phyloP scores from a whole-genome alignment of 805 yeast genomes.

The Monosporozyma servazzii region DNA sequence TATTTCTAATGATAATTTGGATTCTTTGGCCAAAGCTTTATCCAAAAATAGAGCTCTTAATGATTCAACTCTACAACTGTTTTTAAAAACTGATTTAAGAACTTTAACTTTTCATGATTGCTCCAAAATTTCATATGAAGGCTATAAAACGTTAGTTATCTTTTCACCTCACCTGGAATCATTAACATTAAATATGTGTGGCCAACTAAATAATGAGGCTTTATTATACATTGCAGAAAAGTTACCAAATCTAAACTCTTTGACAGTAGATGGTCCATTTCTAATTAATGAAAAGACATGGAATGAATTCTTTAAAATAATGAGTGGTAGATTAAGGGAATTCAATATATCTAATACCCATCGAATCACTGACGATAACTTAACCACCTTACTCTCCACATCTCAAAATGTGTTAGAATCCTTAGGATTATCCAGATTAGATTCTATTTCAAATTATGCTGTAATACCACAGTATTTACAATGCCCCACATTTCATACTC shows the following conservation, averaged over 20 bases:
- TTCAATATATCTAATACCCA: conserved; percentile 76
- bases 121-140: conserved; percentile 58
- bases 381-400: conserved; percentile 51
- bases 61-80: conserved; percentile 61
- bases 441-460: conserved; percentile 59
- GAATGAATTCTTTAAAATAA: conserved; percentile 59
- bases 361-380: conserved; percentile 59
- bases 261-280: conserved; percentile 85
- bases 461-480: conserved; percentile 56
- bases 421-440: conserved; percentile 58
- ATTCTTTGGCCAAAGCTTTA: conserved; percentile 64
- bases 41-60: conserved; percentile 75
- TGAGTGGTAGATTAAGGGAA: conserved; percentile 44
- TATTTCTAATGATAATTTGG: conserved; percentile 64
- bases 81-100: conserved; percentile 51
- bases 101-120: conserved; percentile 85
- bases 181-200: conserved; percentile 81
- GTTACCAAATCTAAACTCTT: conserved; percentile 41
- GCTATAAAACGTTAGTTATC: conserved; percentile 62
- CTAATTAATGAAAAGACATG: conserved; percentile 67
- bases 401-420: conserved; percentile 49
- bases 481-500: conserved; percentile 34
- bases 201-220: conserved; percentile 75
- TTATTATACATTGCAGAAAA: conserved; percentile 54
- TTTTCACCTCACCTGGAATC: conserved; percentile 65